Percentiles rank a stretch among this genome's conserved stretches.
Conservation (phyloP, 192 early-diverging fungal species). For the Coemansia sp. region DNA sequence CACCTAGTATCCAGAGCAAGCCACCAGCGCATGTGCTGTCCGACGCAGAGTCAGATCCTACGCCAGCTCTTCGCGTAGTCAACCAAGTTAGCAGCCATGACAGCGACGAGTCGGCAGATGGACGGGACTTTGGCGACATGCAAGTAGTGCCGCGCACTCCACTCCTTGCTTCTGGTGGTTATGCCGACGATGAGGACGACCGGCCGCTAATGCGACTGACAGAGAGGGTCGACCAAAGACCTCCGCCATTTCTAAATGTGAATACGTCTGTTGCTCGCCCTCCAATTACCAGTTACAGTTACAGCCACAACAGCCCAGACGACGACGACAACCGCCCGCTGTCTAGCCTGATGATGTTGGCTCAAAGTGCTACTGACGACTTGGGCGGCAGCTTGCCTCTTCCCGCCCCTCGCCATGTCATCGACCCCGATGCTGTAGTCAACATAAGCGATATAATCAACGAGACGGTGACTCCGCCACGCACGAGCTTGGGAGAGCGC, state of each 20-base stretch:
- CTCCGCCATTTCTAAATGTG: conserved; percentile 20
- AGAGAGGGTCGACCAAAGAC: conserved; percentile 17
- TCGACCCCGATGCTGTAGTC: conserved; percentile 40
- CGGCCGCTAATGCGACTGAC: conserved; percentile 33
- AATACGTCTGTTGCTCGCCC: conserved; percentile 9
- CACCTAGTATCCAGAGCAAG: background rate
- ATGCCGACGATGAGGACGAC: conserved; percentile 42
- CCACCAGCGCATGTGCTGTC: background rate
- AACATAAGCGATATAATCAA: conserved; percentile 43
- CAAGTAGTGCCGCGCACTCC: conserved; percentile 11
- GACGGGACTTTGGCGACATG: conserved; percentile 3
- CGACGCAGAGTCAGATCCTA: conserved; percentile 1
- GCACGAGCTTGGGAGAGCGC: conserved; percentile 33
- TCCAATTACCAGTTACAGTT: background rate
- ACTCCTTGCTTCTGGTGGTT: background rate
- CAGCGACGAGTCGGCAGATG: conserved; percentile 19
- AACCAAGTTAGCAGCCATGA: conserved; percentile 22
- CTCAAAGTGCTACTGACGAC: conserved; percentile 27
- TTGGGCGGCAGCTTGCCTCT: conserved; percentile 42
- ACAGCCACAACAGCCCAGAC: conserved; percentile 13
- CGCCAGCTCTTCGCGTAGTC: conserved; percentile 28
- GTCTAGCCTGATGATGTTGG: conserved; percentile 39
- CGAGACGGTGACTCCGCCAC: conserved; percentile 18
- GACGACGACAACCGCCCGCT: conserved; percentile 55
- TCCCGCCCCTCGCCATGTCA: conserved; percentile 41